Conservation (phyloP, 306 rosid genomes). For the Cicer arietinum region DNA sequence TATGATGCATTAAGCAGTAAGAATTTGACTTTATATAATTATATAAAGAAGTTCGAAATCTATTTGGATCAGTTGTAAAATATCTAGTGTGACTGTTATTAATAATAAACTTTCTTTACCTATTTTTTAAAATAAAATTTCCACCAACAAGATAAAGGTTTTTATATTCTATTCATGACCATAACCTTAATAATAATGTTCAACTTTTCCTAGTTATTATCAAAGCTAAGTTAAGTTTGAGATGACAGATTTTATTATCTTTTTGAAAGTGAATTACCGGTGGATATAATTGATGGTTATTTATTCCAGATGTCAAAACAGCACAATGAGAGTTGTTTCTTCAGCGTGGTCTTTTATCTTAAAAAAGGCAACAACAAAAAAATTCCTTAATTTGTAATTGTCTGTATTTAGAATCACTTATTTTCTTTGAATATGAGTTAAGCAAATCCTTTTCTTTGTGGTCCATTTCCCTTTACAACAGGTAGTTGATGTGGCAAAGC, state of each 20-base stretch:
- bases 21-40: too few species aligned
- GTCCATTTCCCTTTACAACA: conserved; percentile 47
- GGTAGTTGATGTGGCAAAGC: conserved; percentile 52
- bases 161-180: not conserved
- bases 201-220: not conserved
- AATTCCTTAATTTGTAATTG: conserved; percentile 34
- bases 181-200: not conserved
- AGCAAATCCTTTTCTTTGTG: conserved; percentile 41
- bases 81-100: too few species aligned
- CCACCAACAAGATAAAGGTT: not conserved
- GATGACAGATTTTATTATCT: too few species aligned
- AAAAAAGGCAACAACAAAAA: conserved; percentile 30
- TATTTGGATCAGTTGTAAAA: too few species aligned
- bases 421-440: conserved; percentile 43
- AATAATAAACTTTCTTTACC: too few species aligned
- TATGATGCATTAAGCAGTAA: too few species aligned
- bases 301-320: not conserved
- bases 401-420: conserved; percentile 25
- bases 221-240: too few species aligned
- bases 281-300: conserved; percentile 9
- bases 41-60: too few species aligned
- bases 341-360: not conserved
- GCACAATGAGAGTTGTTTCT: too few species aligned
- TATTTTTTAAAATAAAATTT: not conserved
- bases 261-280: not conserved